These are phyloP conservation scores for Capronia coronata DNA, from an alignment of 2,329 filamentous ascomycete species.

Conservation along the genomic window DNA sequence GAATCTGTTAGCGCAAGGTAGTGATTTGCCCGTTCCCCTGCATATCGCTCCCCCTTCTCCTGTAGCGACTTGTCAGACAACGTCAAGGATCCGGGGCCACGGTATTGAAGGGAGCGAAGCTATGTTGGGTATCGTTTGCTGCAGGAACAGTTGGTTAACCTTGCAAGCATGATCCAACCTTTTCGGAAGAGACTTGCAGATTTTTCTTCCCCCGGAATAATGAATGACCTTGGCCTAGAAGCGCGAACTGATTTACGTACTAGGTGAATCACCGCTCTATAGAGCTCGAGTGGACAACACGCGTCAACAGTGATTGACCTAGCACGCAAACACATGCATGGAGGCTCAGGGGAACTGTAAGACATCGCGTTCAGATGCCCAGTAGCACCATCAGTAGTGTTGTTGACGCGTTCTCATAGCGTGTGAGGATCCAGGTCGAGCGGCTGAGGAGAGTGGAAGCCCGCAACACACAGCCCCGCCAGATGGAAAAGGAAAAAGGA, in stretches of 20 bases:
- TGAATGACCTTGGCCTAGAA: not conserved
- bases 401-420: not conserved
- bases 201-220: constrained; percentile 6
- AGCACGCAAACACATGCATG: not conserved
- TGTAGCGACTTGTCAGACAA: not conserved
- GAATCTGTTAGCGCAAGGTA: not conserved
- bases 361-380: not conserved
- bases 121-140: constrained; percentile 1
- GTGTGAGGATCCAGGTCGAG: not conserved
- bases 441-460: not conserved
- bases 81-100: not conserved
- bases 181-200: constrained; percentile 5
- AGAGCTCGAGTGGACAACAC: not conserved
- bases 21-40: constrained; percentile 12
- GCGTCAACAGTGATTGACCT: not conserved
- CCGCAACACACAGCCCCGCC: not conserved
- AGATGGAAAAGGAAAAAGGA: not conserved
- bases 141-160: constrained; percentile 10
- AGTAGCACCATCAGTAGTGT: too few species aligned
- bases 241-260: not conserved
- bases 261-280: not conserved
- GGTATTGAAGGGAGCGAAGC: constrained; percentile 1
- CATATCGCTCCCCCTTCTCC: not conserved
- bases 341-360: not conserved
- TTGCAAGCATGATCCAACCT: constrained; percentile 4